A percentile compares a stretch with the other conserved stretches of the same genome.
phyloP scores from a whole-genome alignment of 805 yeast genomes.

The Ogataea sp. region DNA sequence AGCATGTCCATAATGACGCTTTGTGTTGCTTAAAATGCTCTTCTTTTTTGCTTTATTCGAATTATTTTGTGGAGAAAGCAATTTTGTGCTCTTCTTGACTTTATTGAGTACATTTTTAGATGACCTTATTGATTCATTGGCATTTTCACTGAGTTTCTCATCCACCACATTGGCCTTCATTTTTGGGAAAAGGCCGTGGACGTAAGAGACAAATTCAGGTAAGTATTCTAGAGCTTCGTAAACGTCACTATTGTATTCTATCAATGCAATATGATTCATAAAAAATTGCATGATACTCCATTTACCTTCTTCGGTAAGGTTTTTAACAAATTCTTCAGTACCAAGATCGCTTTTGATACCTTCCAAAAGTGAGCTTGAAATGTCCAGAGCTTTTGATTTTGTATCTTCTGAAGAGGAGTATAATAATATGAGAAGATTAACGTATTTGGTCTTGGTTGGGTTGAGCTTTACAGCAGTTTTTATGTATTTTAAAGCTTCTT shows the following conservation, averaged over 20 bases:
- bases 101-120: background rate
- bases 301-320: conserved; percentile 17
- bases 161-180: background rate
- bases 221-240: conserved; percentile 53
- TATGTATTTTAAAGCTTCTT: conserved; percentile 35
- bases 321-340: no score
- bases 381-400: conserved; percentile 21
- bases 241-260: conserved; percentile 53
- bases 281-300: conserved; percentile 59
- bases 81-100: background rate
- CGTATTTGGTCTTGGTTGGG: conserved; percentile 50
- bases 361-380: conserved; percentile 48
- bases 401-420: conserved; percentile 53
- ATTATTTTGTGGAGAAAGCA: background rate
- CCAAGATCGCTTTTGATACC: conserved; percentile 20
- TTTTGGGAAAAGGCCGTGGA: conserved; percentile 23
- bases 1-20: conserved; percentile 6
- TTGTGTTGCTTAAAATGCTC: background rate
- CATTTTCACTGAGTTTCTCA: background rate
- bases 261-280: conserved; percentile 64
- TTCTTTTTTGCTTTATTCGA: background rate
- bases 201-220: conserved; percentile 58
- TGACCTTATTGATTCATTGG: background rate
- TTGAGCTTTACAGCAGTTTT: conserved; percentile 38
- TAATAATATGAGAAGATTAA: conserved; percentile 63